Conservation (phyloP, 352 stramenopile species). For the Phytophthora meadii region DNA sequence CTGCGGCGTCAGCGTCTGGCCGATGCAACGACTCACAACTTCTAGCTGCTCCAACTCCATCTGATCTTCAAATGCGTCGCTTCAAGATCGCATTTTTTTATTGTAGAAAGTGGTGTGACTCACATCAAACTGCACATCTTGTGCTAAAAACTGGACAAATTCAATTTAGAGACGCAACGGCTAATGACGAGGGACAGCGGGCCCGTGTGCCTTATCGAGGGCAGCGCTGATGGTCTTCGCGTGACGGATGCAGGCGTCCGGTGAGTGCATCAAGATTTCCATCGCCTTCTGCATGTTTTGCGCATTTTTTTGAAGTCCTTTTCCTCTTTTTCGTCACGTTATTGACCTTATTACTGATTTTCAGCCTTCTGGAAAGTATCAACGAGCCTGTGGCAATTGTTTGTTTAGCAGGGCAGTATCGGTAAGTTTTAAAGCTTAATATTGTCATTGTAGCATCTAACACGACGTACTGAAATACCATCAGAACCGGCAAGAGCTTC, state of each 20-base stretch:
- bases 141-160: constrained; percentile 12
- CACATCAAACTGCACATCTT: constrained; percentile 27
- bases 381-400: constrained; percentile 80
- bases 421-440: constrained; percentile 33
- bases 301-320: neutral
- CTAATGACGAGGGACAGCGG: constrained; percentile 14
- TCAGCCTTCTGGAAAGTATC: constrained; percentile 67
- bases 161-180: constrained; percentile 18
- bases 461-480: too few species aligned
- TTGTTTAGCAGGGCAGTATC: constrained; percentile 83
- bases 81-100: constrained; percentile 43
- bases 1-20: constrained; percentile 72
- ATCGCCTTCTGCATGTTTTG: neutral
- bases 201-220: constrained; percentile 72
- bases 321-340: neutral
- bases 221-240: constrained; percentile 53
- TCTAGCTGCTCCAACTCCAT: constrained; percentile 86
- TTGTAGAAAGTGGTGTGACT: constrained; percentile 18
- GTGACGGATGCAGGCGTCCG: constrained; percentile 60
- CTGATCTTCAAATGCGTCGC: constrained; percentile 23
- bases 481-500: constrained; percentile 88
- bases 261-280: constrained; percentile 26
- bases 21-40: constrained; percentile 71
- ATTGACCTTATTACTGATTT: constrained; percentile 12
- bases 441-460: too few species aligned